A percentile compares a stretch with the other conserved stretches of the same genome.
Conservation (phyloP, 2,329 filamentous ascomycete species). For the Ascochyta lentis region DNA sequence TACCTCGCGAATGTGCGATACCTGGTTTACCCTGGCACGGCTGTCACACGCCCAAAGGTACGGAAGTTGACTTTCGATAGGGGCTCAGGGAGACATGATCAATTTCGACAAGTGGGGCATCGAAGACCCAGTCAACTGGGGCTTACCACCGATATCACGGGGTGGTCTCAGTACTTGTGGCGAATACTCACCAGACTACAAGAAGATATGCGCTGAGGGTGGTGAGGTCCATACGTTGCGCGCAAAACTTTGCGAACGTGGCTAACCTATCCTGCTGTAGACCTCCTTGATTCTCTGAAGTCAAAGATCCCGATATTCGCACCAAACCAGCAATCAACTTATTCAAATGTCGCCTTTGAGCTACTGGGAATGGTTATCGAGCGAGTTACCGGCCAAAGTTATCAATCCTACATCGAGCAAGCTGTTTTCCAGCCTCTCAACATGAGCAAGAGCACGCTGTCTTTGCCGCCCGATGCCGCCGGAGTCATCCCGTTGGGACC, state of each 20-base stretch:
- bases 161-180: constrained; percentile 45
- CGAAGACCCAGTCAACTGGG: constrained; percentile 24
- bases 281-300: constrained; percentile 44
- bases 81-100: constrained; percentile 40
- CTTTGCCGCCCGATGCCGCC: constrained; percentile 40
- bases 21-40: not conserved
- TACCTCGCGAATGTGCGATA: constrained; percentile 50
- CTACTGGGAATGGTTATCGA: constrained; percentile 52
- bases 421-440: constrained; percentile 49
- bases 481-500: constrained; percentile 48
- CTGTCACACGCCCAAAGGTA: constrained; percentile 33
- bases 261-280: constrained; percentile 24
- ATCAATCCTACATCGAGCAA: constrained; percentile 48
- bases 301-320: constrained; percentile 47
- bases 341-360: constrained; percentile 52
- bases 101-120: constrained; percentile 18
- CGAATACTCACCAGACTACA: constrained; percentile 41
- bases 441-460: constrained; percentile 41
- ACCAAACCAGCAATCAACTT: constrained; percentile 52
- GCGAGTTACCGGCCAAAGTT: constrained; percentile 46
- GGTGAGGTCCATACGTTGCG: constrained; percentile 16
- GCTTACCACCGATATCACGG: constrained; percentile 46
- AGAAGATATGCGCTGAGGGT: constrained; percentile 36
- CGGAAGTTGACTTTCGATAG: constrained; percentile 32
- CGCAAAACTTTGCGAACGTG: not conserved